These are phyloP conservation scores for Globisporangium sylvaticum DNA, from an alignment of 352 stramenopile genomes.

Conservation along the genomic window DNA sequence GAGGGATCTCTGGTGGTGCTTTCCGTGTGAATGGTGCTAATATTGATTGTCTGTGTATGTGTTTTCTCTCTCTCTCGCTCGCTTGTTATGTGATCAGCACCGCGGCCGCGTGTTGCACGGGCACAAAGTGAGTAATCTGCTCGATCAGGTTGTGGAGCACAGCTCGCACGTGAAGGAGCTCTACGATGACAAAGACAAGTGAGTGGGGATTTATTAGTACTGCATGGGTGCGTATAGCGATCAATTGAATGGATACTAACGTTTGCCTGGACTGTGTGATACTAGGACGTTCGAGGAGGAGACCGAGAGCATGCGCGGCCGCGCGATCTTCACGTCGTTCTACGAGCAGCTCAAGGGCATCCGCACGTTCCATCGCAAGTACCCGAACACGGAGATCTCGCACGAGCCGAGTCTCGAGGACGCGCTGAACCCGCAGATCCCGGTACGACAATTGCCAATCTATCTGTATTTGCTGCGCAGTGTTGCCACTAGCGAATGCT, in stretches of 20 bases:
- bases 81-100: slow-evolving; percentile 33
- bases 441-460: slow-evolving; percentile 16
- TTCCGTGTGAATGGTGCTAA: not conserved
- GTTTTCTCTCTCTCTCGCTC: not conserved
- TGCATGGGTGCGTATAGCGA: not conserved
- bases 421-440: slow-evolving; percentile 54
- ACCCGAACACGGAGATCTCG: slow-evolving; percentile 60
- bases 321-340: slow-evolving; percentile 84
- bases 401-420: slow-evolving; percentile 66
- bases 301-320: slow-evolving; percentile 70
- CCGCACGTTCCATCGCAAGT: slow-evolving; percentile 82
- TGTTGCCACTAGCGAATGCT: not conserved
- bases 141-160: slow-evolving; percentile 65
- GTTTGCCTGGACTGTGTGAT: not conserved
- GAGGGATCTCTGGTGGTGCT: not conserved
- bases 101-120: slow-evolving; percentile 71
- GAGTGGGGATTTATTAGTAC: slow-evolving; percentile 13
- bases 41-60: not conserved
- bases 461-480: not conserved
- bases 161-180: slow-evolving; percentile 73
- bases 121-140: slow-evolving; percentile 80
- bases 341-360: slow-evolving; percentile 87
- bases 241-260: not conserved
- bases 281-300: slow-evolving; percentile 72
- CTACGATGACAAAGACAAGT: slow-evolving; percentile 83